Evolutionary conservation across 164 flowering plant genomes (phyloP).

Genomic region (Annona squamosa): DNA sequence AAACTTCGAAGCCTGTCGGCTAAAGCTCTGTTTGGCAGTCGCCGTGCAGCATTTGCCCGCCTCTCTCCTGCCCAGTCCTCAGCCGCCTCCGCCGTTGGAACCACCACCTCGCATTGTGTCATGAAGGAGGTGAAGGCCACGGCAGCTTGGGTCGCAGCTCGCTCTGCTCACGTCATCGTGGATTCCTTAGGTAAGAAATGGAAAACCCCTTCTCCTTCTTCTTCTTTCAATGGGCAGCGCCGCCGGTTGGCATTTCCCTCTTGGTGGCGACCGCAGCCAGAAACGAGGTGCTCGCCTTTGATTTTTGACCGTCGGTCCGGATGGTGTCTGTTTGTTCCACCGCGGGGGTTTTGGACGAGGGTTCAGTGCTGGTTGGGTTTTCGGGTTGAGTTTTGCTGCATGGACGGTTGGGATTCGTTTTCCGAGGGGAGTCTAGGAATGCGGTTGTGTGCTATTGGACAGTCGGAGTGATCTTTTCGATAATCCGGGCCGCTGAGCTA

Average conservation of each 20-base stretch:
- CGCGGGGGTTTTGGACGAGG: neutral
- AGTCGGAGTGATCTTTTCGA: neutral
- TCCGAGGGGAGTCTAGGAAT: too few species aligned
- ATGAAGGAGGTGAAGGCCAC: conserved; percentile 74
- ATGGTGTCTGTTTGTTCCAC: too few species aligned
- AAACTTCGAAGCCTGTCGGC: neutral
- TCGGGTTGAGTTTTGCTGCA: neutral
- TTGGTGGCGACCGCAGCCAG: neutral
- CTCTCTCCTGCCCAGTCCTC: neutral
- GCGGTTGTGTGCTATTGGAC: too few species aligned
- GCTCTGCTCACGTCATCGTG: conserved; percentile 64
- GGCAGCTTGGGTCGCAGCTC: conserved; percentile 69
- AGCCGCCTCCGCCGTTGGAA: neutral
- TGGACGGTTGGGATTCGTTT: too few species aligned
- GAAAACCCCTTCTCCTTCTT: neutral
- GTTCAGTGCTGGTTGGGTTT: neutral
- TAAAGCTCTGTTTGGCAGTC: neutral
- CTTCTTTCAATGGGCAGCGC: conserved; percentile 1
- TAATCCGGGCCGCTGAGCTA: neutral
- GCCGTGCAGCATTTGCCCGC: neutral
- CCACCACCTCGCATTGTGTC: conserved; percentile 9
- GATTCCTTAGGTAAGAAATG: conserved; percentile 45
- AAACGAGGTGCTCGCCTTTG: too few species aligned
- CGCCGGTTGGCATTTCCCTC: neutral
- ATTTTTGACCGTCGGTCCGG: neutral